Base-by-base conservation (phyloP, 345 rosid species). In the Clausena lansium region DNA sequence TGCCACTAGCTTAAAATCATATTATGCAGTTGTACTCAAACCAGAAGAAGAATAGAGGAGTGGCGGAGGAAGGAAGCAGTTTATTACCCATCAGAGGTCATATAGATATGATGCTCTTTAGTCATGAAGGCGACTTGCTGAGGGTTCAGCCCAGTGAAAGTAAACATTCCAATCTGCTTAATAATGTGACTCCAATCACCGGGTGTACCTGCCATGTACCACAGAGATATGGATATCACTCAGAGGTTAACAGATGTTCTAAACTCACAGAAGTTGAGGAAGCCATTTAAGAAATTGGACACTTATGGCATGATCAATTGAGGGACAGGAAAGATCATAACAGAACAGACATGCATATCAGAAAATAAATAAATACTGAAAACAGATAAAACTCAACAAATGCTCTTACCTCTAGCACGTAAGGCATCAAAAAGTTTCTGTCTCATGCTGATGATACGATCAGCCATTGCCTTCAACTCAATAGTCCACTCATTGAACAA, bases 141-240 rank as follows among this genome's bases (percentile, higher is more conserved):
- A 30, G 87, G 62, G 82, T 86, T 90, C 82, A 91, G 76, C 22
- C 97, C 95, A 20, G 93, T 84, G 89, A 91, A 91, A 20, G 93
- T 87, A 77, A 88, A 93, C 97, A 93, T 90, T 73, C 95, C 93
- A n/a, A 93, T 89, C 85, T 91, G 95, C 80, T 87, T 88, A 62
- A 82, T 81, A 73, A 91, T 86, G 87, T 93, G 97, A 84, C 86
- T 89, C 97, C 95, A 93, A 75, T 91, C 92, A 80, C 97, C 97
- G 32, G 89, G 89, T 22, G 92, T 89, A 38, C 91, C 93, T 91
- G 88, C 67, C 57, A 55, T 17, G 19, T 19, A 38, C 64, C n/a
- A 28, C 52, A 57, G 19, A 10, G 14, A 61, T 2, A 32, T n/a
- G 70, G 7, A 28, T 38, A 59, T 39, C 20, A n/a, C 32, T 59